Conservation (phyloP, 2,329 filamentous ascomycete species). For the Microsporum ferrugineum region DNA sequence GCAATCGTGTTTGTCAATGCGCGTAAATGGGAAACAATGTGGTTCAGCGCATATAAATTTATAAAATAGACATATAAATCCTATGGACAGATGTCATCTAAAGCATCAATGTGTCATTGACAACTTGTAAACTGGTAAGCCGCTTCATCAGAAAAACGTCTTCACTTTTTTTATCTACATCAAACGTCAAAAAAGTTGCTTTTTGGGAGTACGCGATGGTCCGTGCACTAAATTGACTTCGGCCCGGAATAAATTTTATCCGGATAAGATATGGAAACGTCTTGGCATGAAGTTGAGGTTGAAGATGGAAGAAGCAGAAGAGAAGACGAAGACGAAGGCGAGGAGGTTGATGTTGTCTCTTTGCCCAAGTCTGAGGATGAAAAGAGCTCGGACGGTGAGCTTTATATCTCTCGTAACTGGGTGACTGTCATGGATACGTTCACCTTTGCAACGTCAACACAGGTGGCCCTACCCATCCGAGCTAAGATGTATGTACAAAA, state of each 20-base stretch:
- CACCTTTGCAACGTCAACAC: conserved; percentile 83
- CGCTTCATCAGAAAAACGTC: background rate
- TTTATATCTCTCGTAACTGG: conserved; percentile 6
- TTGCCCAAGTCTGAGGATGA: conserved; percentile 5
- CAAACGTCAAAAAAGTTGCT: background rate
- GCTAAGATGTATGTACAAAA: conserved; percentile 48
- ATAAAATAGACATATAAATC: background rate
- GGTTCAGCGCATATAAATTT: background rate
- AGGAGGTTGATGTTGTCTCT: background rate
- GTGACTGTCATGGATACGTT: conserved; percentile 58
- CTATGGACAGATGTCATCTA: background rate
- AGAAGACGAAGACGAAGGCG: background rate
- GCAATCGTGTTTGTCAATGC: background rate
- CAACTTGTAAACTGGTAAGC: too few species aligned
- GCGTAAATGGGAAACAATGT: background rate
- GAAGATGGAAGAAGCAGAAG: background rate
- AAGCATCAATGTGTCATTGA: background rate
- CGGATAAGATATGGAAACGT: background rate
- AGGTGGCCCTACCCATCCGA: conserved; percentile 60
- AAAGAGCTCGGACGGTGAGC: background rate
- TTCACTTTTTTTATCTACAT: background rate
- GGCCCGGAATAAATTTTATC: background rate
- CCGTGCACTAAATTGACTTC: background rate
- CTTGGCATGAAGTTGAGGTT: background rate
- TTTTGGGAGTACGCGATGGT: background rate